Conservation (phyloP, 345 rosid species). For the Citrus mangshanensis region DNA sequence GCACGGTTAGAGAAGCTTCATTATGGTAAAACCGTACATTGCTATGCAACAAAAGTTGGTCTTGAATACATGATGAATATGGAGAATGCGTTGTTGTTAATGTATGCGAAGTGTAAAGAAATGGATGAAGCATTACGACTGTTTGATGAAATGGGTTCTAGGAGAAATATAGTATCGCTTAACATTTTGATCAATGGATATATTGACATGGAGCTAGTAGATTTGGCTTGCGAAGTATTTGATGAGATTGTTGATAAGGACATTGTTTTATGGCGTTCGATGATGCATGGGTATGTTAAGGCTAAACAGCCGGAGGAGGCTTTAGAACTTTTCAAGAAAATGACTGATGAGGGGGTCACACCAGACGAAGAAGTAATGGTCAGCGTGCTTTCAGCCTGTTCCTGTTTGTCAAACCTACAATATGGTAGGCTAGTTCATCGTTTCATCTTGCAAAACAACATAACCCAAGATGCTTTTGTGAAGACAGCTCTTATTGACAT, state of each 20-base stretch:
- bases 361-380: slow-evolving; percentile 28
- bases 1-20: slow-evolving; percentile 5
- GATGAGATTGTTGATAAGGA: slow-evolving; percentile 20
- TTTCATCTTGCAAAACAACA: slow-evolving; percentile 14
- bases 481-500: slow-evolving; percentile 29
- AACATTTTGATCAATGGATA: slow-evolving; percentile 29
- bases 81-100: slow-evolving; percentile 22
- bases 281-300: slow-evolving; percentile 23
- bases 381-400: slow-evolving; percentile 24
- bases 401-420: slow-evolving; percentile 22
- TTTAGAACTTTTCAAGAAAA: slow-evolving; percentile 22
- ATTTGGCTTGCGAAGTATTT: slow-evolving; percentile 19
- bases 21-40: slow-evolving; percentile 22
- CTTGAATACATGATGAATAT: slow-evolving; percentile 9
- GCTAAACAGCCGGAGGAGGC: slow-evolving; percentile 16
- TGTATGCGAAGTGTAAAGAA: slow-evolving; percentile 21
- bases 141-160: slow-evolving; percentile 16
- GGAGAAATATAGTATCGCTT: slow-evolving; percentile 16
- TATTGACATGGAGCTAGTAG: slow-evolving; percentile 20
- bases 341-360: slow-evolving; percentile 13
- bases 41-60: slow-evolving; percentile 21
- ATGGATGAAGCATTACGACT: slow-evolving; percentile 11
- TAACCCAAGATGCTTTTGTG: slow-evolving; percentile 21
- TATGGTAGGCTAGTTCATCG: slow-evolving; percentile 19
- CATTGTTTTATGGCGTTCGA: slow-evolving; percentile 22